A percentile compares a stretch with the other conserved stretches of the same genome.
Conservation (phyloP, 257 asterid species). For the Cinchona pubescens region DNA sequence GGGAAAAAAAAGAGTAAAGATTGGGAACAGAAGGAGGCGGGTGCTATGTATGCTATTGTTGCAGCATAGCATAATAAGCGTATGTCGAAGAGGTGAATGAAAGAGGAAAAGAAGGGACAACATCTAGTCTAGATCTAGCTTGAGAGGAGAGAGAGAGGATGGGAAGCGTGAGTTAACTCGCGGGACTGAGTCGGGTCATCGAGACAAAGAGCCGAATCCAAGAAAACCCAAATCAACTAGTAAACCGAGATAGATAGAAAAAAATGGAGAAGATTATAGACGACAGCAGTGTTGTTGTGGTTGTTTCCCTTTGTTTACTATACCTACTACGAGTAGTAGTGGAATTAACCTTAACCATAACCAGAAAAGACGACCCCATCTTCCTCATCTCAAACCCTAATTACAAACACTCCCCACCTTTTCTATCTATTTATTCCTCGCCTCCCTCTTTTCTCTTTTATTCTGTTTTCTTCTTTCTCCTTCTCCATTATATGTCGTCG, state of each 20-base stretch:
- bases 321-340: no score
- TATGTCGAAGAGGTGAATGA: slow-evolving; percentile 27
- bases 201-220: slow-evolving; percentile 29
- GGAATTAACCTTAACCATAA: no score
- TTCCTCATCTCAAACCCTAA: slow-evolving; percentile 5
- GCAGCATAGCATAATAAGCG: slow-evolving; percentile 25
- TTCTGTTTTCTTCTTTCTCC: slow-evolving; percentile 29
- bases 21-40: no score
- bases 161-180: slow-evolving; percentile 47
- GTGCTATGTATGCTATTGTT: no score
- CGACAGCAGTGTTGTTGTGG: slow-evolving; percentile 30
- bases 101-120: neutral
- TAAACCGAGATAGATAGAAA: no score
- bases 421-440: neutral
- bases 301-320: slow-evolving; percentile 27
- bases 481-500: slow-evolving; percentile 26
- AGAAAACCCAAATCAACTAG: slow-evolving; percentile 22
- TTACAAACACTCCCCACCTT: neutral
- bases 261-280: slow-evolving; percentile 68
- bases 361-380: slow-evolving; percentile 1
- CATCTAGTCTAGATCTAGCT: no score
- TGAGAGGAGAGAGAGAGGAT: slow-evolving; percentile 2
- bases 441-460: slow-evolving; percentile 42
- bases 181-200: slow-evolving; percentile 37
- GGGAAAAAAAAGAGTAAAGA: no score